Conservation (phyloP, 768 basidiomycete genomes). For the Dioszegia aurantiaca region DNA sequence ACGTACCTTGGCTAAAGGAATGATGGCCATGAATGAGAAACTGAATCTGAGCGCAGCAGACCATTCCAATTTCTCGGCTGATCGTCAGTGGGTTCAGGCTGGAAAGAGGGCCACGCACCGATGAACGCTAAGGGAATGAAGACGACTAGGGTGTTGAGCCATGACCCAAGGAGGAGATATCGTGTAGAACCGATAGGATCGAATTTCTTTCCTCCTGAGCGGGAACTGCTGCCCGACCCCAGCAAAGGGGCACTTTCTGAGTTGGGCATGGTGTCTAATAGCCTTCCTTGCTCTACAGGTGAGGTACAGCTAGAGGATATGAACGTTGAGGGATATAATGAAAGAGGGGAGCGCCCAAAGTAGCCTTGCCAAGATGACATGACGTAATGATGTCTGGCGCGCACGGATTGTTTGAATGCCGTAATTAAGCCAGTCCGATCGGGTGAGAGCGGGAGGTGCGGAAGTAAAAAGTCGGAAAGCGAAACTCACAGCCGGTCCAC, state of each 20-base stretch:
- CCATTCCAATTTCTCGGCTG: constrained; percentile 47
- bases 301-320: neutral
- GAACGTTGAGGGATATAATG: neutral
- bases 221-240: neutral
- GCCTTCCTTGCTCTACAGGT: neutral
- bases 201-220: constrained; percentile 19
- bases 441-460: constrained; percentile 14
- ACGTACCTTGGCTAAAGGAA: constrained; percentile 80
- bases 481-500: neutral
- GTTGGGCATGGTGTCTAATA: constrained; percentile 1
- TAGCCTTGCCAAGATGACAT: constrained; percentile 2
- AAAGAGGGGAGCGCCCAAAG: neutral
- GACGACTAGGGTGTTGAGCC: constrained; percentile 71
- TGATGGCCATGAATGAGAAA: constrained; percentile 74
- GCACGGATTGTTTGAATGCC: neutral
- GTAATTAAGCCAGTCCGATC: neutral
- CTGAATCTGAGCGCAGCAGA: constrained; percentile 59
- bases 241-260: constrained; percentile 2
- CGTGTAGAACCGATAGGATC: constrained; percentile 42
- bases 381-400: neutral
- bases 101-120: constrained; percentile 55
- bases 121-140: constrained; percentile 72
- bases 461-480: constrained; percentile 8
- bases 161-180: constrained; percentile 55
- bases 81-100: too few species aligned